These are phyloP conservation scores for Chytriomyces confervae DNA, from an alignment of 192 early-diverging fungal genomes.

Conservation along the genomic window DNA sequence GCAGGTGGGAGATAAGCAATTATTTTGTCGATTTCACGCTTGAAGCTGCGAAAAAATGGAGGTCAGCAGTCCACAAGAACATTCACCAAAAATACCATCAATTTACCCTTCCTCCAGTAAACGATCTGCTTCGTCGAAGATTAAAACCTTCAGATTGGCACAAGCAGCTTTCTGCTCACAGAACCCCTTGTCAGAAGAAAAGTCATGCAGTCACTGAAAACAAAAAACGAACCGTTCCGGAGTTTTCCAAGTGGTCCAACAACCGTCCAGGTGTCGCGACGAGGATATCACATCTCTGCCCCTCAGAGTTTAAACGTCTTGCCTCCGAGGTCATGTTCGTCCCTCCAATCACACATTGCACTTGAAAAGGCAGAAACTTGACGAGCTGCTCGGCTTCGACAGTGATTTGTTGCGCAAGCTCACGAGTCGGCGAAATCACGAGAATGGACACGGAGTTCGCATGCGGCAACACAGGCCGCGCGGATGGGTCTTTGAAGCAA, in stretches of 20 bases:
- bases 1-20: conserved; percentile 55
- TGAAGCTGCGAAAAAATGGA: conserved; percentile 53
- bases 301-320: not conserved
- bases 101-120: conserved; percentile 77
- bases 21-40: conserved; percentile 74
- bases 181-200: not conserved
- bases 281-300: conserved; percentile 77
- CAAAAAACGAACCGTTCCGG: not conserved
- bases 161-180: conserved; percentile 7
- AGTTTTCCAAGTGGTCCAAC: conserved; percentile 83
- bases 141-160: conserved; percentile 13
- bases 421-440: conserved; percentile 87
- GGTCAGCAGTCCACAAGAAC: no score
- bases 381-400: conserved; percentile 73
- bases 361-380: conserved; percentile 63
- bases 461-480: not conserved
- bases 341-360: conserved; percentile 75
- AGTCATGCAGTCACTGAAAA: not conserved
- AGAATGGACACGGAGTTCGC: conserved; percentile 63
- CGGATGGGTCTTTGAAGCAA: not conserved
- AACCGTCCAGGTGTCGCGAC: conserved; percentile 93
- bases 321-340: conserved; percentile 33
- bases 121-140: conserved; percentile 34
- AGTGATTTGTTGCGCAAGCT: conserved; percentile 86
- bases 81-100: no score